These are phyloP conservation scores for Albugo candida DNA, from an alignment of 352 stramenopile genomes.

Conservation along the genomic window DNA sequence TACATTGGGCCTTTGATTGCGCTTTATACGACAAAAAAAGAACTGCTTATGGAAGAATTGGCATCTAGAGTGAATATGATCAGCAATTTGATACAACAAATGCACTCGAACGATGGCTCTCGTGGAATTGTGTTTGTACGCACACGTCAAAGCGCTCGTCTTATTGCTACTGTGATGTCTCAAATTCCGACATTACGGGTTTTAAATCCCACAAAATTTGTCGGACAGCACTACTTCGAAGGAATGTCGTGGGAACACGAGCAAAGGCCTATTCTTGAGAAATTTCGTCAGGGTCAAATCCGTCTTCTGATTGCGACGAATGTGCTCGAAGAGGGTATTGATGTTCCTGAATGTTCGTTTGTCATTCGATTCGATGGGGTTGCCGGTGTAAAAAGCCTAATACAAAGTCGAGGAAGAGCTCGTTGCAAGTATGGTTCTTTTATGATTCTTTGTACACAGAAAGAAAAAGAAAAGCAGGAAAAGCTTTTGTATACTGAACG, in stretches of 20 bases:
- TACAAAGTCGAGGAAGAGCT: constrained; percentile 53
- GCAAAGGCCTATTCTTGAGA: constrained; percentile 44
- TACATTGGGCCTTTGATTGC: too few relatives aligned
- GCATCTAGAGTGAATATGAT: constrained; percentile 34
- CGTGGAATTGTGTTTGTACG: constrained; percentile 65
- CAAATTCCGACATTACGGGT: constrained; percentile 22
- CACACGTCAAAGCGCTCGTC: constrained; percentile 38
- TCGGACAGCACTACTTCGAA: constrained; percentile 64
- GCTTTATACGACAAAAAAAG: too few relatives aligned
- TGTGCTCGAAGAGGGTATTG: constrained; percentile 58
- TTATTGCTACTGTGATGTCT: constrained; percentile 44
- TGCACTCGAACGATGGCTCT: constrained; percentile 29
- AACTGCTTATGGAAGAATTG: constrained; percentile 13
- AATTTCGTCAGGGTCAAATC: constrained; percentile 44
- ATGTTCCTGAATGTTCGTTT: constrained; percentile 56
- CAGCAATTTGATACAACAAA: constrained; percentile 19
- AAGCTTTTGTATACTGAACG: constrained; percentile 35
- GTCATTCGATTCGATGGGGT: constrained; percentile 66
- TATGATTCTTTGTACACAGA: constrained; percentile 36
- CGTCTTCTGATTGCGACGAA: constrained; percentile 57
- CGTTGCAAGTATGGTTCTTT: constrained; percentile 36
- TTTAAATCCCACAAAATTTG: constrained; percentile 53
- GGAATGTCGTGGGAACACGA: constrained; percentile 68
- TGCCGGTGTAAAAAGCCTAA: constrained; percentile 42
- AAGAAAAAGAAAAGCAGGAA: constrained; percentile 20